Percentiles rank a stretch among this genome's conserved stretches.
Conservation (phyloP, 805 yeast species). For the Kodamaea leandrae region DNA sequence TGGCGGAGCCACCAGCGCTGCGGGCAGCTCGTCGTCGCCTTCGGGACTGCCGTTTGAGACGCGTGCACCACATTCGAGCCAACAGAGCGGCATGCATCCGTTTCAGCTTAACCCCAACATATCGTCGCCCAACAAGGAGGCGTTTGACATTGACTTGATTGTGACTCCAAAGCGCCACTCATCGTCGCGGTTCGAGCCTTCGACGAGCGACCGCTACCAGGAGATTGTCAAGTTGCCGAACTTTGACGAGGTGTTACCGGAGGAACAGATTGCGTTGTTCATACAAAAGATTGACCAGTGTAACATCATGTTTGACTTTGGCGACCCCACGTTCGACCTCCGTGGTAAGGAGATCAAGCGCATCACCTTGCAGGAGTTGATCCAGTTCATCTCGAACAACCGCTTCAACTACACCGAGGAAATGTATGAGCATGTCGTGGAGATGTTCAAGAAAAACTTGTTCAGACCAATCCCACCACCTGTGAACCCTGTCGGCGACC, state of each 20-base stretch:
- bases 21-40: conserved; percentile 5
- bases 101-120: conserved; percentile 54
- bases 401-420: conserved; percentile 86
- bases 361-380: conserved; percentile 80
- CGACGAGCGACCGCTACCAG: conserved; percentile 40
- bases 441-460: conserved; percentile 84
- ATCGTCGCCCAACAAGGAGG: conserved; percentile 63
- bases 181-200: conserved; percentile 84
- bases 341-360: conserved; percentile 92
- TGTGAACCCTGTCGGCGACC: conserved; percentile 93
- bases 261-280: conserved; percentile 75
- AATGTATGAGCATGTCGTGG: conserved; percentile 83
- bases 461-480: conserved; percentile 98
- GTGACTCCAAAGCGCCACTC: conserved; percentile 83
- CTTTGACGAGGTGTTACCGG: conserved; percentile 81
- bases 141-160: conserved; percentile 74
- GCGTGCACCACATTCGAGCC: conserved; percentile 15
- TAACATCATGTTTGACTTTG: conserved; percentile 89
- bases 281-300: conserved; percentile 91
- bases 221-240: conserved; percentile 73
- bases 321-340: conserved; percentile 87
- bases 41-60: conserved; percentile 10
- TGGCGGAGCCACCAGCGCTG: conserved; percentile 2
- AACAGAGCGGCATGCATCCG: conserved; percentile 27
- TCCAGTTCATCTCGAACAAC: conserved; percentile 79